These are phyloP conservation scores for Phyllosticta citriasiana DNA, from an alignment of 2,329 filamentous ascomycete genomes.

Conservation along the genomic window DNA sequence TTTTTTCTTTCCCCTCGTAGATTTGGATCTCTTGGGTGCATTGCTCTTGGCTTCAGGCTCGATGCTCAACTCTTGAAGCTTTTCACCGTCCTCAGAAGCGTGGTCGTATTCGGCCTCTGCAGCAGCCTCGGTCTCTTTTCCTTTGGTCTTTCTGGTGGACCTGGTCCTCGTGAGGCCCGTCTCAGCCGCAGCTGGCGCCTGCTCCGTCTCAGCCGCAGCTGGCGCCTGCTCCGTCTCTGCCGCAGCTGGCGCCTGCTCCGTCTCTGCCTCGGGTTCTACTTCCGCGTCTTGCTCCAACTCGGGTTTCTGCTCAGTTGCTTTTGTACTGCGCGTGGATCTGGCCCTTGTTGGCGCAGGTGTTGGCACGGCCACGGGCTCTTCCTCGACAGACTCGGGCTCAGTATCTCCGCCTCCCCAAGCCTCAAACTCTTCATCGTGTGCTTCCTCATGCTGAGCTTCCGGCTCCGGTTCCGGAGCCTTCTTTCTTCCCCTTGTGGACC, in stretches of 20 bases:
- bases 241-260: background rate
- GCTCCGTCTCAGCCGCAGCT: background rate
- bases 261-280: background rate
- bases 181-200: background rate
- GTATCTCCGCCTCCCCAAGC: background rate
- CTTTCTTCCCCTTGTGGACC: constrained; percentile 6
- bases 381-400: background rate
- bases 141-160: constrained; percentile 1
- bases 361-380: background rate
- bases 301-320: background rate
- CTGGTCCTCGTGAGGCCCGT: background rate
- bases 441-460: constrained; percentile 11
- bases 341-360: background rate
- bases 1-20: constrained; percentile 1
- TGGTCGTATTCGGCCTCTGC: constrained; percentile 13
- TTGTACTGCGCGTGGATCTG: background rate
- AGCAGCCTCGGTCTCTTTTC: constrained; percentile 14
- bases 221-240: background rate
- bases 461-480: background rate
- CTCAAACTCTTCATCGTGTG: background rate
- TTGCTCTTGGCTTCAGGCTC: background rate
- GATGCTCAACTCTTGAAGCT: background rate
- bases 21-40: constrained; percentile 2
- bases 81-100: constrained; percentile 6
- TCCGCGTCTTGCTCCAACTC: background rate